Base-by-base conservation (phyloP, 2,329 filamentous ascomycete genomes). In the Trichoderma endophyticum region DNA sequence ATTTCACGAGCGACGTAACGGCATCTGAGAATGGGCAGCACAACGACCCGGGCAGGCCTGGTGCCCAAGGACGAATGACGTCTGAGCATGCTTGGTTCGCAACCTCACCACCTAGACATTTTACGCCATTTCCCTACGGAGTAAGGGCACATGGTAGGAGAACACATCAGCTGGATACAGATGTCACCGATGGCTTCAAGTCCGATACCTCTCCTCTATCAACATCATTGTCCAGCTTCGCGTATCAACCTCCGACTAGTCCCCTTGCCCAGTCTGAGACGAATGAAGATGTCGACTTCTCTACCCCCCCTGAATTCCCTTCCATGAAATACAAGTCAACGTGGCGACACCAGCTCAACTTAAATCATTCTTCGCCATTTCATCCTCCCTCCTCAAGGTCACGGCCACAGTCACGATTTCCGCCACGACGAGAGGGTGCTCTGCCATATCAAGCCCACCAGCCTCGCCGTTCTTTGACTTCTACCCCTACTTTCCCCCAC, bases 261-360 rank as follows among this genome's bases (percentile, higher is more conserved):
- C 96, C 96, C 15, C 85, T 99, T 12, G 95, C 97, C 1, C 91
- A 98, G 77, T 94, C 94, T 56, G 90, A 94, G 77, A 97, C 91
- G 82, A 96, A 95, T 75, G 91, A 93, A 7, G 93, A 96, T 75
- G 78, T 79, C 21, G 78, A 93, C 72, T 84, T 92, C 62, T 85
- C 89, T 2, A 84, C 87, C 74, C 84, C 84, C 24, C 80, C 86
- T 69, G 84, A 87, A 70, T 81, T 82, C 43, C 80, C 82, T 48
- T 78, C 81, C 15, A 79, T 78, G 69, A 79, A 80, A 15, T 75
- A 80, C 24, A 82, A 79, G 72, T 65, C 86, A 18, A 12, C 63
- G 18, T 87, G 93, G 60, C 88, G 93, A 26, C 91, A 94, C 75
- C 96, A 93, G 0, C 84, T 95, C 70, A 90, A 91, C 54, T 90